Evolutionary conservation across 2,329 filamentous ascomycete genomes (phyloP).

Genomic region (Verticillium klebahnii): DNA sequence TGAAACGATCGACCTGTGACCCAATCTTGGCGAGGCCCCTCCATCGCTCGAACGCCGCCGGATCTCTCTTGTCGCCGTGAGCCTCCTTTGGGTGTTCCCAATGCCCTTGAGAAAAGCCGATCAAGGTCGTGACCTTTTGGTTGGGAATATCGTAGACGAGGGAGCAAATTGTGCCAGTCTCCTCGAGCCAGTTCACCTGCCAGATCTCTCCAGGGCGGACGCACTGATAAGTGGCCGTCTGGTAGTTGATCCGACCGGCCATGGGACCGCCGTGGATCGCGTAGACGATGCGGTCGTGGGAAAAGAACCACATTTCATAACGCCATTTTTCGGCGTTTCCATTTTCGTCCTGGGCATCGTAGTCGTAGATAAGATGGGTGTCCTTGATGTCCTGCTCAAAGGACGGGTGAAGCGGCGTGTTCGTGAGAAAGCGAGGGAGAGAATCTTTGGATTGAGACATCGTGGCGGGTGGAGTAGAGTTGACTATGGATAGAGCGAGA

Average conservation of each 20-base stretch:
- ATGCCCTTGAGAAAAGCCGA: constrained; percentile 51
- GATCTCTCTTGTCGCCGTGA: constrained; percentile 51
- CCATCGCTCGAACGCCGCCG: constrained; percentile 47
- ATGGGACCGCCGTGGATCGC: constrained; percentile 57
- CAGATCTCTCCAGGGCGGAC: constrained; percentile 52
- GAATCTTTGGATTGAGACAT: neutral
- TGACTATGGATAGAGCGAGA: neutral
- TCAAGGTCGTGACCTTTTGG: constrained; percentile 43
- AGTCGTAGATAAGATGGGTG: constrained; percentile 53
- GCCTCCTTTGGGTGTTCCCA: constrained; percentile 47
- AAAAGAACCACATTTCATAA: constrained; percentile 59
- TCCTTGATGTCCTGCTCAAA: constrained; percentile 49
- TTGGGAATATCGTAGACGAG: constrained; percentile 50
- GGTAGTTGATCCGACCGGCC: constrained; percentile 49
- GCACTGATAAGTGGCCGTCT: constrained; percentile 51
- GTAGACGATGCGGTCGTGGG: constrained; percentile 49
- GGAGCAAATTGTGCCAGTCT: constrained; percentile 53
- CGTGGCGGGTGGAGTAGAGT: neutral
- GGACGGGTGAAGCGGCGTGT: constrained; percentile 14
- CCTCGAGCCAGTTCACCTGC: constrained; percentile 58
- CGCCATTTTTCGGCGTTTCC: constrained; percentile 54
- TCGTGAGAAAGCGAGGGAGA: constrained; percentile 13
- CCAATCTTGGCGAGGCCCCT: constrained; percentile 42
- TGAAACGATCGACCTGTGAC: constrained; percentile 41
- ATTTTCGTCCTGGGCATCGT: constrained; percentile 39